These are phyloP conservation scores for Ogataea angusta DNA, from an alignment of 805 yeast genomes.

Conservation along the genomic window DNA sequence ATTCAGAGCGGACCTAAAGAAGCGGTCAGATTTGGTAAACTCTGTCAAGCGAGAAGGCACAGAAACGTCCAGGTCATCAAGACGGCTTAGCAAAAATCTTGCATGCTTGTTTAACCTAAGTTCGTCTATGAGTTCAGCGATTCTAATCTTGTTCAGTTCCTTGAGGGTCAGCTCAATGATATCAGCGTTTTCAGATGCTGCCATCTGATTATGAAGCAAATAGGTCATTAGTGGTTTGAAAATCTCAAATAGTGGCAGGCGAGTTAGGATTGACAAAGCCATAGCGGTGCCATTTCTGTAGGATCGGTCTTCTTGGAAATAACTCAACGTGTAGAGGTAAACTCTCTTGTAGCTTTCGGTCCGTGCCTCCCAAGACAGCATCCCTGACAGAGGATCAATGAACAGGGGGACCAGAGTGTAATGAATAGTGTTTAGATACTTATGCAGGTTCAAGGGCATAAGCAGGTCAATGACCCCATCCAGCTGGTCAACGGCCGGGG, in stretches of 20 bases:
- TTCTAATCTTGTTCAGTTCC: conserved; percentile 22
- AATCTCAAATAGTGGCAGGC: conserved; percentile 41
- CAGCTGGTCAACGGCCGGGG: conserved; percentile 57
- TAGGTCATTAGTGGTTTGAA: conserved; percentile 48
- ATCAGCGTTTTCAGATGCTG: conserved; percentile 4
- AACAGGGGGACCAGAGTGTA: conserved; percentile 55
- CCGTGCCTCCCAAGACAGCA: conserved; percentile 18
- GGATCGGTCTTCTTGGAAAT: conserved; percentile 29
- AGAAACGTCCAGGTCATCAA: conserved; percentile 17
- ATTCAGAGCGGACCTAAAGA: conserved; percentile 22
- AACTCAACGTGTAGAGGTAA: conserved; percentile 30
- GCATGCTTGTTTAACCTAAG: conserved; percentile 13
- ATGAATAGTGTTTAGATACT: conserved; percentile 48
- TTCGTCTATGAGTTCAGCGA: conserved; percentile 28
- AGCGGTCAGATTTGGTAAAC: conserved; percentile 20
- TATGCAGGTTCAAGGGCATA: conserved; percentile 39
- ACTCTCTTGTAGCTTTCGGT: conserved; percentile 15
- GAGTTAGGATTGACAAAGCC: conserved; percentile 45
- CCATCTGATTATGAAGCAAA: conserved; percentile 42
- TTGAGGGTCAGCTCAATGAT: conserved; percentile 13
- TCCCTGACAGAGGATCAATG: conserved; percentile 20
- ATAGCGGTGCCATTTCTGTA: conserved; percentile 42
- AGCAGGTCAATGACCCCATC: conserved; percentile 22
- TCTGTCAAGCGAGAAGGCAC: conserved; percentile 5
- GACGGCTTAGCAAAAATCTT: conserved; percentile 23